Base-by-base conservation (phyloP, 2,329 filamentous ascomycete genomes). In the Fusarium nelsonii region DNA sequence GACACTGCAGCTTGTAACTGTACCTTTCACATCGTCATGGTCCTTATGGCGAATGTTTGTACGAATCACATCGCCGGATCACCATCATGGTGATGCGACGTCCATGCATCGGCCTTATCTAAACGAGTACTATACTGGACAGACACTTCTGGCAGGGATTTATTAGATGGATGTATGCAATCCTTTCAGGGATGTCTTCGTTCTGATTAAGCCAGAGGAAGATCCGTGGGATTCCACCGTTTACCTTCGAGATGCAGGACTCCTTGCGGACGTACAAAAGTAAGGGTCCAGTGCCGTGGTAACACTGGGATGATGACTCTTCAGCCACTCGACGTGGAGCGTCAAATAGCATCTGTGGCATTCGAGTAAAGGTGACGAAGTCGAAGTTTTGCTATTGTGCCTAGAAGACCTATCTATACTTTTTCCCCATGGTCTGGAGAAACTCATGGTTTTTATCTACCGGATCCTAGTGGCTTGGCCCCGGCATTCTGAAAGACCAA, bases 231-330 rank as follows among this genome's bases (percentile, higher is more conserved):
- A 32, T 53, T 44, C 23, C 23, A 36, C 23, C 33, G 6, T 33
- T 45, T n/a, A 23, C 15, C 28, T 60, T 49, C 20, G 28, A 40
- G 43, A 33, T 41, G 37, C 20, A 36, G 43, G 36, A 41, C 16
- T 53, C 55, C 16, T 65, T 65, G 61, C 61, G 62, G 62, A 46
- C 62, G 61, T 43, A 40, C 8, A 23, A 39, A 51, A 26, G 23
- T 45, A 18, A 39, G 48, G 36, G 33, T 30, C 34, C 48, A 50
- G 46, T 28, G 46, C 5, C n/a, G 12, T 40, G 16, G 48, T 40
- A 39, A 40, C 48, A 33, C 43, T 30, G 30, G 30, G 34, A 65
- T 20, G 28, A n/a, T 39, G 44, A 44, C 32, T 18, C 28, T 36
- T 37, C 49, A 20, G 33, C 44, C 26, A n/a, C 43, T 45, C 26